phyloP scores from a whole-genome alignment of 1,139 yeast species.

The Candida pseudoviswanathii region DNA sequence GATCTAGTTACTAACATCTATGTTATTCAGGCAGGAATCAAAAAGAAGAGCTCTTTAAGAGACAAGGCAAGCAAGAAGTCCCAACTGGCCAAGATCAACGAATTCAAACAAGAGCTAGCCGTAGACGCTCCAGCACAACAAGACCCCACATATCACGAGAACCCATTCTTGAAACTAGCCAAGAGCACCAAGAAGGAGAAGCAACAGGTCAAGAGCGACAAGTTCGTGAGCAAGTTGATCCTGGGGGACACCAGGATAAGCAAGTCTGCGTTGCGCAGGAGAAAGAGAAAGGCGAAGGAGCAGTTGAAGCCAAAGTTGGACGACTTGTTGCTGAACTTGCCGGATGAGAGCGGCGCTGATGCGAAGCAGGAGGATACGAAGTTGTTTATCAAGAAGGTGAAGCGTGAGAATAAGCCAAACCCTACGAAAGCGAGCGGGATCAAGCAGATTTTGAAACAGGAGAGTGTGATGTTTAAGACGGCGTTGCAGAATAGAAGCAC shows the following conservation, averaged over 20 bases:
- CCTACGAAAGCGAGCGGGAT: conserved; percentile 60
- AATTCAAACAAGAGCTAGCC: conserved; percentile 23
- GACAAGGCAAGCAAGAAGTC: conserved; percentile 31
- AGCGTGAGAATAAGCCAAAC: conserved; percentile 56
- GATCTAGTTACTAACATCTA: background rate
- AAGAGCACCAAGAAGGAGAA: conserved; percentile 59
- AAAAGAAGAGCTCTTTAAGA: conserved; percentile 41
- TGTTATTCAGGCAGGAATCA: conserved; percentile 29
- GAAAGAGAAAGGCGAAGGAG: conserved; percentile 64
- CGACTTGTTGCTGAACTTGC: conserved; percentile 58
- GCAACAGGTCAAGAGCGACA: conserved; percentile 36
- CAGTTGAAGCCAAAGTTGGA: conserved; percentile 66
- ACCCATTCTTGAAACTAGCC: conserved; percentile 57
- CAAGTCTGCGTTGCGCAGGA: conserved; percentile 64
- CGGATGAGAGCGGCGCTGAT: conserved; percentile 16
- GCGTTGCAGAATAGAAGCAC: conserved; percentile 56
- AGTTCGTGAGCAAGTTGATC: conserved; percentile 29
- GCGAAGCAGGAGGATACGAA: conserved; percentile 3
- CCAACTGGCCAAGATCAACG: conserved; percentile 27
- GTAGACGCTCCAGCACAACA: conserved; percentile 5
- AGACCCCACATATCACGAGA: conserved; percentile 31
- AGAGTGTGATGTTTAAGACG: conserved; percentile 54
- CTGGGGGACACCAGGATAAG: conserved; percentile 48
- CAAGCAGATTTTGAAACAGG: conserved; percentile 52
- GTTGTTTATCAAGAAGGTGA: conserved; percentile 22